Percentiles rank a stretch among this genome's conserved stretches.
Evolutionary conservation across 306 rosid species (phyloP).

Genomic region (Mimosa bimucronata): DNA sequence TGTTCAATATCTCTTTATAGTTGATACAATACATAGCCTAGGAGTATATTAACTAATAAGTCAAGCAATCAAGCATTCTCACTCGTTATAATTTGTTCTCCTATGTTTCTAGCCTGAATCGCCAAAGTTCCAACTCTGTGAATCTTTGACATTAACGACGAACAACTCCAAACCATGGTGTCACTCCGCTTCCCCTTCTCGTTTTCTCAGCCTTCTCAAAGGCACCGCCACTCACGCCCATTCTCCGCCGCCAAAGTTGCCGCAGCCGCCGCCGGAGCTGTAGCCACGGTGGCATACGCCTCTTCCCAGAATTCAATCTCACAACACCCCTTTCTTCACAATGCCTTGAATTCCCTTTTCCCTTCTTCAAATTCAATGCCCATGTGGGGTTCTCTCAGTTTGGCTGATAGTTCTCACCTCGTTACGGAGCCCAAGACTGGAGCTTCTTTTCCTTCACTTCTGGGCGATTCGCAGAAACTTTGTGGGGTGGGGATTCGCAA

Average conservation of each 20-base stretch:
- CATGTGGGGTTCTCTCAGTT: conserved; percentile 72
- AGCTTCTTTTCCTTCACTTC: conserved; percentile 64
- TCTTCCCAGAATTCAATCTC: conserved; percentile 34
- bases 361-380: conserved; percentile 48
- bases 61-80: too few species aligned
- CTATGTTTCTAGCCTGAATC: too few species aligned
- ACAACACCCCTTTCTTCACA: conserved; percentile 48
- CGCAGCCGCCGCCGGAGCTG: conserved; percentile 33
- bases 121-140: too few species aligned
- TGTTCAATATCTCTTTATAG: too few species aligned
- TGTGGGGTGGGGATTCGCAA: conserved; percentile 84
- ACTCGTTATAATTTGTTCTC: too few species aligned
- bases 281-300: conserved; percentile 56
- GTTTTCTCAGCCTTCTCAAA: conserved; percentile 62
- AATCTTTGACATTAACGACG: conserved; percentile 8
- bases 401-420: conserved; percentile 51
- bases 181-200: conserved; percentile 85
- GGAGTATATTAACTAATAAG: too few species aligned
- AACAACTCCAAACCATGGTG: conserved; percentile 60
- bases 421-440: conserved; percentile 69
- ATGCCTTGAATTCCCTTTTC: conserved; percentile 50
- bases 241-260: conserved; percentile 43
- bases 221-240: conserved; percentile 33
- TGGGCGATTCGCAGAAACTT: conserved; percentile 65
- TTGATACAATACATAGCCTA: too few species aligned